A percentile compares a stretch with the other conserved stretches of the same genome.
Conservation (phyloP, 495 filamentous ascomycete genomes). For the Lasiosphaeriaceae sp. region DNA sequence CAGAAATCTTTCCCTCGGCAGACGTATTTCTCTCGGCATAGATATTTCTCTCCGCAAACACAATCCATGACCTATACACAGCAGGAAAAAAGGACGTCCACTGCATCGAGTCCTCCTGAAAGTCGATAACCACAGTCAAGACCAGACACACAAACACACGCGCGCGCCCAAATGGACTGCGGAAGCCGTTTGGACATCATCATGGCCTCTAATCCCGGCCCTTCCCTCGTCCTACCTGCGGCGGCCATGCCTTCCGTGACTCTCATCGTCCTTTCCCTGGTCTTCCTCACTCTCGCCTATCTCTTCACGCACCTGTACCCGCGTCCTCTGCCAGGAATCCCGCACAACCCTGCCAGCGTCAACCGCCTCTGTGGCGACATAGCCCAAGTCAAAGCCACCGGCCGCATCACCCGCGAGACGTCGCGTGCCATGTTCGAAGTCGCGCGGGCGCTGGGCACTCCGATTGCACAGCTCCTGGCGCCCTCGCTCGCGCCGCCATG, state of each 20-base stretch:
- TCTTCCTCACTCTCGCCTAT: background rate
- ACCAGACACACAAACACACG: too few relatives aligned
- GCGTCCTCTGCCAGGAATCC: conserved; percentile 31
- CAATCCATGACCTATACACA: too few relatives aligned
- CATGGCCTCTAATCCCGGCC: too few relatives aligned
- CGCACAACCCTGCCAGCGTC: conserved; percentile 25
- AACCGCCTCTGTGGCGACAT: conserved; percentile 29
- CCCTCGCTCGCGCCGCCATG: conserved; percentile 13
- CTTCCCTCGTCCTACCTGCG: too few relatives aligned
- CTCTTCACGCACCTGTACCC: conserved; percentile 3
- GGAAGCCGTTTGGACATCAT: too few relatives aligned
- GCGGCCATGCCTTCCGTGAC: background rate
- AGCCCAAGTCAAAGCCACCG: conserved; percentile 13
- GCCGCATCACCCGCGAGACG: conserved; percentile 9
- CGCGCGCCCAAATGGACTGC: too few relatives aligned
- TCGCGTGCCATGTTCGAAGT: conserved; percentile 6
- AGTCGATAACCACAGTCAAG: too few relatives aligned
- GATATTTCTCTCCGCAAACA: too few relatives aligned
- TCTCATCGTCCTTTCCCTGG: background rate
- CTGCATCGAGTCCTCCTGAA: too few relatives aligned
- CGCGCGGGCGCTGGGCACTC: conserved; percentile 14
- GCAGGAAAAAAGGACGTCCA: too few relatives aligned
- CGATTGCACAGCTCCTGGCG: conserved; percentile 27
- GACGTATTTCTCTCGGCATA: too few relatives aligned
- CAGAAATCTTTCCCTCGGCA: too few relatives aligned